Percentiles rank a stretch among this genome's conserved stretches.
phyloP scores from a whole-genome alignment of 257 asterid genomes.

The Cynanchum wilfordii region DNA sequence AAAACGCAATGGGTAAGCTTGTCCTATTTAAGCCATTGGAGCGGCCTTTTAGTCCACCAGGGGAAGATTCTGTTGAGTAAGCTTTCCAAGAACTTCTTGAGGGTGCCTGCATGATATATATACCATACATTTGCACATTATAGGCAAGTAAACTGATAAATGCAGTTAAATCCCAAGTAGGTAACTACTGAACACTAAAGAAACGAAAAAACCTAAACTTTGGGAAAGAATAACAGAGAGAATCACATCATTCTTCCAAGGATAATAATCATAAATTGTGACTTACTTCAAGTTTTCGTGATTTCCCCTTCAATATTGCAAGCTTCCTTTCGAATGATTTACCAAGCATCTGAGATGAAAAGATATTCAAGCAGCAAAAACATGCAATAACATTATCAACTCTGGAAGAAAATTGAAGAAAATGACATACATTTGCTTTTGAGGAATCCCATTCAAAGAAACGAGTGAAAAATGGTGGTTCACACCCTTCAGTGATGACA shows the following conservation, averaged over 20 bases:
- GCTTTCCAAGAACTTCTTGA: conserved; percentile 34
- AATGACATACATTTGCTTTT: conserved; percentile 51
- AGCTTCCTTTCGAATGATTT: conserved; percentile 81
- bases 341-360: conserved; percentile 65
- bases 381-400: neutral
- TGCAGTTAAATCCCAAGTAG: neutral
- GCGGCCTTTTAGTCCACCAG: conserved; percentile 16
- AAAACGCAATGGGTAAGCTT: no score
- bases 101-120: conserved; percentile 19
- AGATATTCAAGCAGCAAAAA: neutral
- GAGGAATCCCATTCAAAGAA: conserved; percentile 77
- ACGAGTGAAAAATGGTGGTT: conserved; percentile 72
- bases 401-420: neutral
- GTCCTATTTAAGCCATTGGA: conserved; percentile 18
- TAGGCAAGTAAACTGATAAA: neutral
- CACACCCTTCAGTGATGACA: conserved; percentile 63
- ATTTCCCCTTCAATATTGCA: conserved; percentile 47
- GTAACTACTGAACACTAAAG: neutral
- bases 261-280: neutral
- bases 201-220: neutral
- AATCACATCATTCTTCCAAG: neutral
- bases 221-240: neutral
- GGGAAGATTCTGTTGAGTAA: conserved; percentile 19
- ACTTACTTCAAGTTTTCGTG: conserved; percentile 28
- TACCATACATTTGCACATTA: neutral